A percentile compares a stretch with the other conserved stretches of the same genome.
Evolutionary conservation across 2,329 filamentous ascomycete genomes (phyloP).

Genomic region (Cladophialophora yegresii): DNA sequence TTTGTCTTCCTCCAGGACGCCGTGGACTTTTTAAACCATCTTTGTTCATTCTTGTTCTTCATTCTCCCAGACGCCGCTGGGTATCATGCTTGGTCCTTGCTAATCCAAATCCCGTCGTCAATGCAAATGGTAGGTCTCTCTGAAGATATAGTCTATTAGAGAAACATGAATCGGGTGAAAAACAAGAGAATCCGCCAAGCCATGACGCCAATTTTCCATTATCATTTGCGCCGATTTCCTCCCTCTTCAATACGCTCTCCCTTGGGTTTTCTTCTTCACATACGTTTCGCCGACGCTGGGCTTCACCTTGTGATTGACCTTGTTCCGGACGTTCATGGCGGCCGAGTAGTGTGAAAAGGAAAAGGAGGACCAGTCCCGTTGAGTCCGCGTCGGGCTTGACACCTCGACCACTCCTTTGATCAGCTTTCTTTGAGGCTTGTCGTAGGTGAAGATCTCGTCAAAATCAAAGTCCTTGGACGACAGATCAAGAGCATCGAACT

Average conservation of each 20-base stretch:
- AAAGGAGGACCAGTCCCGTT: constrained; percentile 36
- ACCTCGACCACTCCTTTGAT: constrained; percentile 34
- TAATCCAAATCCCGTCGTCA: background rate
- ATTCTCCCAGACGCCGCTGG: constrained; percentile 3
- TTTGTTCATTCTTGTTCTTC: constrained; percentile 1
- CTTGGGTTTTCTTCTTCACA: constrained; percentile 28
- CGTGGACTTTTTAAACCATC: background rate
- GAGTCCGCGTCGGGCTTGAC: constrained; percentile 29
- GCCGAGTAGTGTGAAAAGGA: constrained; percentile 34
- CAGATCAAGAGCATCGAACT: constrained; percentile 35
- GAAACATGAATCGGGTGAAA: background rate
- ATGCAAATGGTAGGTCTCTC: background rate
- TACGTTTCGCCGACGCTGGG: constrained; percentile 29
- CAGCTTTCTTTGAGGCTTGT: constrained; percentile 35
- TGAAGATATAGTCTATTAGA: background rate
- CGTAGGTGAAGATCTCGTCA: constrained; percentile 38
- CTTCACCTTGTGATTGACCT: constrained; percentile 27
- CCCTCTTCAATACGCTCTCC: background rate
- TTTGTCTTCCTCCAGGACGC: constrained; percentile 11
- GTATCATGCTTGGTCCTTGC: constrained; percentile 1
- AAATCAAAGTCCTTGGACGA: constrained; percentile 38
- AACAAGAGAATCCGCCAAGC: background rate
- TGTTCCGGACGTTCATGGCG: constrained; percentile 26
- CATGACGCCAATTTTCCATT: constrained; percentile 5
- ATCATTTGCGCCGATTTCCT: constrained; percentile 1